Evolutionary conservation across 305 asterid genomes (phyloP), one percentile per base, ranked within the genome.

Genomic region (Withania somnifera): DNA sequence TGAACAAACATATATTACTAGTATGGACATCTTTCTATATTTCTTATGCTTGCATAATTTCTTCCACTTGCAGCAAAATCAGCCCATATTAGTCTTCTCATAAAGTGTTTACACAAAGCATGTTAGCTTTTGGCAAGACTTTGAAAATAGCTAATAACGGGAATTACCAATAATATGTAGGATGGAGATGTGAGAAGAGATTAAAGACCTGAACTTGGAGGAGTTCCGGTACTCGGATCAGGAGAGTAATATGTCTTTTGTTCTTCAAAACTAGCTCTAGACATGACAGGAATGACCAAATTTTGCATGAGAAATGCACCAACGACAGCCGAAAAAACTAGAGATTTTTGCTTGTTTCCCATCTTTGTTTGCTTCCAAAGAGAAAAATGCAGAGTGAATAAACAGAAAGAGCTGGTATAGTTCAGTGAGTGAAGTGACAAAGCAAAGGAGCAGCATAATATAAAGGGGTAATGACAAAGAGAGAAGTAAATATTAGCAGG

Each of bases 211-310:
- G 79, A 30, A 64, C 89, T 78, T 19, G 91, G 92, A 34, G 92
- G 94, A 34, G 84, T 82, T 60, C 85, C 83, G 0, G 90, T 60
- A 61, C 63, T 71, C 0, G 97, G 95, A 86, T 89, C 91, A 1
- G 94, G 94, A 80, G 89, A 77, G 54, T 71, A 88, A 89, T 91
- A 93, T 81, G 80, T 92, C 87, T 94, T 95, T 85, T 91, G 89
- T 32, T 92, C 93, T 38, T 87, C 93, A 57, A 92, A 76, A 81
- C 51, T 60, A 81, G 91, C 32, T 0, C 88, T 47, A 47, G 87
- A 83, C 38, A 83, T 77, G 24, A 84, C 89, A 17, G 92, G 88
- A 83, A 88, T 11, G 75, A 87, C 71, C 69, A 91, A 60, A 85
- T 83, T 85, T 8, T 93, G 98, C 14, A 84, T 82, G 36, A 93